Conservation (phyloP, 495 filamentous ascomycete species). For the Talaromyces stipitatus region DNA sequence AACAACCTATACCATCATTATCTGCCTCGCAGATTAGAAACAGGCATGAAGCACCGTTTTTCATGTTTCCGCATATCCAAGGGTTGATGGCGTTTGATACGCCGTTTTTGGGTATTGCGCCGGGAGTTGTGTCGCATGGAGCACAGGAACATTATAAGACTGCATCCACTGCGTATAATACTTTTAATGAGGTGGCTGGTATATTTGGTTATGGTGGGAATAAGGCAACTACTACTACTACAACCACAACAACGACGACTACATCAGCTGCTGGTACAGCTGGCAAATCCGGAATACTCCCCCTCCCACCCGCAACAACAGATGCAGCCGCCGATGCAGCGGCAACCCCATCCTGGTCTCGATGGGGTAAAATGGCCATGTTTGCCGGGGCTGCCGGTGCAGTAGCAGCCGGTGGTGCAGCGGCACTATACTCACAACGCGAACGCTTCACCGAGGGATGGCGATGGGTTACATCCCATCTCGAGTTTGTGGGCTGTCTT, state of each 20-base stretch:
- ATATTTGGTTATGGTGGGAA: constrained; percentile 47
- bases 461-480: constrained; percentile 78
- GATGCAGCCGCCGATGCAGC: constrained; percentile 39
- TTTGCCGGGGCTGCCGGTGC: constrained; percentile 75
- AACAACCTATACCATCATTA: constrained; percentile 51
- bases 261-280: not conserved
- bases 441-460: constrained; percentile 66
- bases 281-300: constrained; percentile 9
- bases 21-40: constrained; percentile 9
- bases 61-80: constrained; percentile 64
- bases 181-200: constrained; percentile 55
- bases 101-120: constrained; percentile 83
- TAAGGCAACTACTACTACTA: constrained; percentile 8
- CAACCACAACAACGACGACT: constrained; percentile 9
- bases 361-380: constrained; percentile 78
- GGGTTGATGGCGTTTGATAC: constrained; percentile 94
- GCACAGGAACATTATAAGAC: constrained; percentile 79
- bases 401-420: constrained; percentile 78
- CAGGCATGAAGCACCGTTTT: constrained; percentile 22
- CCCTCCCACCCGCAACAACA: constrained; percentile 17
- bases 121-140: constrained; percentile 80
- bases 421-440: constrained; percentile 76
- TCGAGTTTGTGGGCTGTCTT: constrained; percentile 92
- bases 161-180: constrained; percentile 59
- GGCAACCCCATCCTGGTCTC: constrained; percentile 52